Percentiles rank a stretch among this genome's conserved stretches.
These are phyloP conservation scores for Incumbomyces delicatus DNA, from an alignment of 2,329 filamentous ascomycete genomes.

Conservation along the genomic window DNA sequence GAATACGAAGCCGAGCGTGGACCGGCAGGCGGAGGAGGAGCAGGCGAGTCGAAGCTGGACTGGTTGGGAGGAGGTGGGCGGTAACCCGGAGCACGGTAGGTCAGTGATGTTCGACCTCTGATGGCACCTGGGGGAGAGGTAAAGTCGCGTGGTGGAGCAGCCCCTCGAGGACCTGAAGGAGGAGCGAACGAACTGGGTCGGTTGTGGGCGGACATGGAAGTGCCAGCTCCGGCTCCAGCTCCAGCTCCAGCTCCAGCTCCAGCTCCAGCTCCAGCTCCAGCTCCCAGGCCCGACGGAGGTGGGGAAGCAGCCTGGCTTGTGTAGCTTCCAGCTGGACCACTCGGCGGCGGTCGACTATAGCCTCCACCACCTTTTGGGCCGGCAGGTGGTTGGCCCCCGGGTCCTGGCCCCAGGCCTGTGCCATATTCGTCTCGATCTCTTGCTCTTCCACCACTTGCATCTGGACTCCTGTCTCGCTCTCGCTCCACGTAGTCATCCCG, in stretches of 20 bases:
- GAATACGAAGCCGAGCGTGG: conserved; percentile 5
- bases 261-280: no score
- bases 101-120: conserved; percentile 20
- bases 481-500: conserved; percentile 16
- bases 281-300: conserved; percentile 31
- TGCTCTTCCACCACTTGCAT: neutral
- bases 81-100: conserved; percentile 25
- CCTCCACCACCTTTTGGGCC: conserved; percentile 12
- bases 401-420: conserved; percentile 14
- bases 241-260: no score
- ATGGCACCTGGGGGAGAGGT: conserved; percentile 25
- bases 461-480: conserved; percentile 11
- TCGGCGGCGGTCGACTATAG: conserved; percentile 21
- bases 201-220: conserved; percentile 27
- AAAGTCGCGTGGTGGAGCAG: conserved; percentile 22
- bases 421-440: conserved; percentile 15
- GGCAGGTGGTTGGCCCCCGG: conserved; percentile 27
- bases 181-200: conserved; percentile 34
- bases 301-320: conserved; percentile 20
- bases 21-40: conserved; percentile 9
- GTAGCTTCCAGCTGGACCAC: conserved; percentile 24
- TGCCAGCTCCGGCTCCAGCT: no score
- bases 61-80: conserved; percentile 2
- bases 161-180: conserved; percentile 38
- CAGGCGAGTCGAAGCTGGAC: conserved; percentile 4